Evolutionary conservation across 2,329 filamentous ascomycete genomes (phyloP).

Genomic region (Diaporthe batatas): DNA sequence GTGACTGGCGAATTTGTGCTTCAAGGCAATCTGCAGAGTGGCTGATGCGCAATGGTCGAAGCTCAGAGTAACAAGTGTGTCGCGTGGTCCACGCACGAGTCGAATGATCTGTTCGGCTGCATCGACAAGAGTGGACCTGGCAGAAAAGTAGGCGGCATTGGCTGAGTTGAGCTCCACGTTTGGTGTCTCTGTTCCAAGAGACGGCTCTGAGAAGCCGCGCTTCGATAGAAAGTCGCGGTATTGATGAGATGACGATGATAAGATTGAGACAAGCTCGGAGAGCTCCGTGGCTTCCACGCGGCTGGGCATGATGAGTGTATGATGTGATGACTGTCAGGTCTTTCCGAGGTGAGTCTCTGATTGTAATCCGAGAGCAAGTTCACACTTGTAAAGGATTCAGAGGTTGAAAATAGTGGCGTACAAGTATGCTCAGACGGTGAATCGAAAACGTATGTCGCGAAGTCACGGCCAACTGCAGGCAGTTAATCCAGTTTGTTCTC

Average conservation of each 20-base stretch:
- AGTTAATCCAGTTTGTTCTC: background rate
- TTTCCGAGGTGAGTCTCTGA: background rate
- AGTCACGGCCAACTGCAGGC: background rate
- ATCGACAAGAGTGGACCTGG: slow-evolving; percentile 8
- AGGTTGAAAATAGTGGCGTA: background rate
- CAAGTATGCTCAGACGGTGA: background rate
- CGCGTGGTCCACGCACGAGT: slow-evolving; percentile 15
- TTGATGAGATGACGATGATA: background rate
- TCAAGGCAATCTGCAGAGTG: background rate
- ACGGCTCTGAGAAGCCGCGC: background rate
- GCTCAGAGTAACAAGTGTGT: background rate
- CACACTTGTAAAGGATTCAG: background rate
- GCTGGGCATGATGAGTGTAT: background rate
- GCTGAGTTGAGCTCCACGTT: slow-evolving; percentile 4
- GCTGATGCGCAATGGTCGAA: slow-evolving; percentile 16
- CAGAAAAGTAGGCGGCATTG: slow-evolving; percentile 11
- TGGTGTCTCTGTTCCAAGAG: background rate
- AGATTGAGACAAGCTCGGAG: slow-evolving; percentile 8
- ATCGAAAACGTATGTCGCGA: background rate
- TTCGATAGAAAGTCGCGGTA: background rate
- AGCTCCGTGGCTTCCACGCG: slow-evolving; percentile 13
- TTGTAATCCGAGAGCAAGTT: background rate
- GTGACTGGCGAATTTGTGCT: slow-evolving; percentile 4
- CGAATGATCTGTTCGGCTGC: slow-evolving; percentile 14
- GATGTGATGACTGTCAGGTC: background rate